These are phyloP conservation scores for Cladosporium velox DNA, from an alignment of 2,329 filamentous ascomycete species.

Conservation along the genomic window DNA sequence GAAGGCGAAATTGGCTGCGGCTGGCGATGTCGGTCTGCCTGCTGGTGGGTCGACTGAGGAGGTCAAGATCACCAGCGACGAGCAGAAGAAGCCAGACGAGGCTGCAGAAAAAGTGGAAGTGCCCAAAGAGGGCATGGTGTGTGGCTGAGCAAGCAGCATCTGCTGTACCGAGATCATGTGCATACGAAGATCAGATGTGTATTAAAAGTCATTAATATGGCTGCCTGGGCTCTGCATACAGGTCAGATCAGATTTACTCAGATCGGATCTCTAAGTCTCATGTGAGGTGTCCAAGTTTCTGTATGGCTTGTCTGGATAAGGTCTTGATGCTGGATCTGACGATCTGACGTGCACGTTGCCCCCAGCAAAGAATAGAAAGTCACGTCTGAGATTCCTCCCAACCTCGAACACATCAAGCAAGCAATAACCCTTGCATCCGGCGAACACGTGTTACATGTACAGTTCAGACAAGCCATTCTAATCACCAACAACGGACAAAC, in stretches of 20 bases:
- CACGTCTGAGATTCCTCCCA: neutral
- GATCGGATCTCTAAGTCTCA: neutral
- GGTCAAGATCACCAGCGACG: slow-evolving; percentile 7
- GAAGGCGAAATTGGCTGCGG: slow-evolving; percentile 31
- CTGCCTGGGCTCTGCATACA: neutral
- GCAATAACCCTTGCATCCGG: neutral
- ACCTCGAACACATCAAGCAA: neutral
- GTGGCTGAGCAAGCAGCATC: slow-evolving; percentile 36
- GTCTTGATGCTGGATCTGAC: neutral
- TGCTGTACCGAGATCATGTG: neutral
- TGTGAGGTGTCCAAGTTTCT: neutral
- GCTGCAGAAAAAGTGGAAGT: slow-evolving; percentile 36
- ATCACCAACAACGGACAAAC: neutral
- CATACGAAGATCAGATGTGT: neutral
- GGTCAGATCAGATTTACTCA: neutral
- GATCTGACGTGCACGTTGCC: neutral
- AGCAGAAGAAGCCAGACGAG: slow-evolving; percentile 8
- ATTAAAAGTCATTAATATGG: neutral
- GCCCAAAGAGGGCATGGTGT: slow-evolving; percentile 49
- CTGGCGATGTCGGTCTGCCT: slow-evolving; percentile 13
- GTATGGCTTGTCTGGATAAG: neutral
- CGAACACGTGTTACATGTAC: neutral
- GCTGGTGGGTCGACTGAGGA: slow-evolving; percentile 7
- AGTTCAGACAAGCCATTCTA: neutral
- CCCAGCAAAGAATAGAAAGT: neutral